These are phyloP conservation scores for Aspergillus alliaceus DNA, from an alignment of 2,329 filamentous ascomycete species.

Conservation along the genomic window DNA sequence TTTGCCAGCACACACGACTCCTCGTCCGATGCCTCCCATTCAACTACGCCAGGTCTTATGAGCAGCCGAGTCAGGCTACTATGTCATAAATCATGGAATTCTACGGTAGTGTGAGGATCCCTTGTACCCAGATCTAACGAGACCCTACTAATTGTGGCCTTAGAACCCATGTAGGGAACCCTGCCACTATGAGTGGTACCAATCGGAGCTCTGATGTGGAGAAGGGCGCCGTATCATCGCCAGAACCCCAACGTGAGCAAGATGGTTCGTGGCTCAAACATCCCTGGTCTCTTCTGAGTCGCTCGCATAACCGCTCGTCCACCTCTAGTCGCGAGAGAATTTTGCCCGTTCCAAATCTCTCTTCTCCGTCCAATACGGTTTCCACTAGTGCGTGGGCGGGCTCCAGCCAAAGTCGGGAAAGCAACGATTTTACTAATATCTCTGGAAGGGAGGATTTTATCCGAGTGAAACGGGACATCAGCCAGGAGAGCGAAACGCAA, in stretches of 20 bases:
- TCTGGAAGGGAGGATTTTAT: slow-evolving; percentile 24
- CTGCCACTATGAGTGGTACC: not conserved
- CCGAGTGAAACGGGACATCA: slow-evolving; percentile 34
- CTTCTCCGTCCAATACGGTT: slow-evolving; percentile 23
- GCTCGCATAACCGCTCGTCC: slow-evolving; percentile 4
- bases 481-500: slow-evolving; percentile 31
- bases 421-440: slow-evolving; percentile 19
- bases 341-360: slow-evolving; percentile 18
- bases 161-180: slow-evolving; percentile 10
- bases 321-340: slow-evolving; percentile 5
- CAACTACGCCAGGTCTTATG: slow-evolving; percentile 21
- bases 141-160: not conserved
- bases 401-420: slow-evolving; percentile 23
- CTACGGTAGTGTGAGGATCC: slow-evolving; percentile 17
- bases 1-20: slow-evolving; percentile 27
- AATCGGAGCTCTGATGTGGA: slow-evolving; percentile 21
- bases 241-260: not conserved
- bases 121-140: not conserved
- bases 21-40: slow-evolving; percentile 9
- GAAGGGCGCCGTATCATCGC: slow-evolving; percentile 16
- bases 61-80: slow-evolving; percentile 29
- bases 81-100: slow-evolving; percentile 21
- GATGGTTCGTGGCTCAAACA: slow-evolving; percentile 11
- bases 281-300: slow-evolving; percentile 14
- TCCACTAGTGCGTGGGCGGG: slow-evolving; percentile 35